Conservation (phyloP, 2,329 filamentous ascomycete genomes). For the Botrytis byssoidea region DNA sequence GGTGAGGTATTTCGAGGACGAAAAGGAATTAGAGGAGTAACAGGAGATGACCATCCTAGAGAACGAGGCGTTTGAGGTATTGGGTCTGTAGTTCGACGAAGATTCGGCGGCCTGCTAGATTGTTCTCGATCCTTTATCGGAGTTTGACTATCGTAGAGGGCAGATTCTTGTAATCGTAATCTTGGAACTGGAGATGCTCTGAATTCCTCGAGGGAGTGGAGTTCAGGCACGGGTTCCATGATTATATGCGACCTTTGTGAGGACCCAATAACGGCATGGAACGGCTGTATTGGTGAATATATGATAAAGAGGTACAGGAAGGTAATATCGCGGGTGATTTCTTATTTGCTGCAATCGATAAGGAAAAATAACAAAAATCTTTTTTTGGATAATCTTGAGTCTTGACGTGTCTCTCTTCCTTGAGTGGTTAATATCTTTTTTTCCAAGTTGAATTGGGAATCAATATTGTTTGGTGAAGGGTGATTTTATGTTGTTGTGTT, state of each 20-base stretch:
- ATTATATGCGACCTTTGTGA: slow-evolving; percentile 28
- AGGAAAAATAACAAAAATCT: background rate
- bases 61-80: slow-evolving; percentile 53
- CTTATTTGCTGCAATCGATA: slow-evolving; percentile 14
- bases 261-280: slow-evolving; percentile 19
- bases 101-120: slow-evolving; percentile 48
- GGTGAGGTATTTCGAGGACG: slow-evolving; percentile 63
- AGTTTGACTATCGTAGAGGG: slow-evolving; percentile 25
- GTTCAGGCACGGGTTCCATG: slow-evolving; percentile 69
- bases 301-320: background rate
- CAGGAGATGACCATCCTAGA: slow-evolving; percentile 34
- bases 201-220: slow-evolving; percentile 67
- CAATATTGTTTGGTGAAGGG: background rate
- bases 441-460: background rate
- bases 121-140: slow-evolving; percentile 24
- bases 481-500: background rate
- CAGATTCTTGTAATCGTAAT: slow-evolving; percentile 45
- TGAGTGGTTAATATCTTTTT: background rate
- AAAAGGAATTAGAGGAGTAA: slow-evolving; percentile 51
- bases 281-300: slow-evolving; percentile 14
- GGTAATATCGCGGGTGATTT: slow-evolving; percentile 6
- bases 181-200: slow-evolving; percentile 56
- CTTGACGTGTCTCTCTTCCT: background rate
- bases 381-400: background rate
- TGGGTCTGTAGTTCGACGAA: slow-evolving; percentile 60